phyloP scores from a whole-genome alignment of 2,329 filamentous ascomycete genomes.

The Byssoonygena ceratinophila region DNA sequence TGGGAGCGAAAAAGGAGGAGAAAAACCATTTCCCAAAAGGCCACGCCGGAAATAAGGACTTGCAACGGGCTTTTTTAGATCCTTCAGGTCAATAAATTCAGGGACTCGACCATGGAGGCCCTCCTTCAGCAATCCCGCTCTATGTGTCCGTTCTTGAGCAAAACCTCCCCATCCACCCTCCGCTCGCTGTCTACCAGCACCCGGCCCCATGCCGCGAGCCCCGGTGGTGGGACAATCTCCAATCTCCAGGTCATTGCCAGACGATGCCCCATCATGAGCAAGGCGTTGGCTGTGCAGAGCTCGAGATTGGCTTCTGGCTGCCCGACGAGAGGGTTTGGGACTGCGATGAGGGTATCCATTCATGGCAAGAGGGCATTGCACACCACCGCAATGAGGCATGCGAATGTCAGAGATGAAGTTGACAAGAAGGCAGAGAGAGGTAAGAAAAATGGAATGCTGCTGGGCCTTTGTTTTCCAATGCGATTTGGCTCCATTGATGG shows the following conservation, averaged over 20 bases:
- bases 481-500: neutral
- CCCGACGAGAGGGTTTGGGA: constrained; percentile 31
- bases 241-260: constrained; percentile 90
- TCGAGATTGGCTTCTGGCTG: constrained; percentile 26
- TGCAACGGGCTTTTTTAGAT: neutral
- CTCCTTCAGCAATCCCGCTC: constrained; percentile 89
- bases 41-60: too few species aligned
- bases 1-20: neutral
- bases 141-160: constrained; percentile 95
- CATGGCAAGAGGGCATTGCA: constrained; percentile 61
- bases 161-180: constrained; percentile 81
- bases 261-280: constrained; percentile 97
- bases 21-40: neutral
- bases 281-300: constrained; percentile 79
- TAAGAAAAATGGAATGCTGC: too few species aligned
- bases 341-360: constrained; percentile 21
- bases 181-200: constrained; percentile 68
- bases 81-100: neutral
- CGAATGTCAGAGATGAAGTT: constrained; percentile 56
- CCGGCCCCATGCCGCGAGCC: constrained; percentile 47
- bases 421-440: constrained; percentile 43
- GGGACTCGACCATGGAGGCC: constrained; percentile 61
- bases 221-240: constrained; percentile 86
- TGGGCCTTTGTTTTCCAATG: neutral
- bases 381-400: constrained; percentile 66